Evolutionary conservation across 164 flowering plant species (phyloP).

Genomic region (Magnolia changhungtana): DNA sequence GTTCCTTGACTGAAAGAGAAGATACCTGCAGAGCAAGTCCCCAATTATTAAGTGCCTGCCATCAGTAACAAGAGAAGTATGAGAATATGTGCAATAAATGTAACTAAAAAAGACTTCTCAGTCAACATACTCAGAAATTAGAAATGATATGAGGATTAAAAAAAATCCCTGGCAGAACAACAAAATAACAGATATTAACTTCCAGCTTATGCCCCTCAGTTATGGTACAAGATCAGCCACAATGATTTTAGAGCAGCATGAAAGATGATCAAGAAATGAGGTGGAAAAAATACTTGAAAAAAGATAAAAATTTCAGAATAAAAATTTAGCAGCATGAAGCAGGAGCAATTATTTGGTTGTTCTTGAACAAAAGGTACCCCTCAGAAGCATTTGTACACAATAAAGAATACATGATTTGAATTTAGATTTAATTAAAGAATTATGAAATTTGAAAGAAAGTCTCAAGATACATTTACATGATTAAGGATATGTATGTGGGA

Average conservation of each 20-base stretch:
- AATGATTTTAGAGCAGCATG: background rate
- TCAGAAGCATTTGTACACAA: background rate
- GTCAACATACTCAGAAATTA: too few relatives aligned
- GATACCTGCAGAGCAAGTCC: conserved; percentile 96
- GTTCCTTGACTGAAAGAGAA: background rate
- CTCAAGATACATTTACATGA: too few relatives aligned
- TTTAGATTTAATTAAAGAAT: background rate
- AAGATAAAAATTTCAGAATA: background rate
- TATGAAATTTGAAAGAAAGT: too few relatives aligned
- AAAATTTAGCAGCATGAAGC: background rate
- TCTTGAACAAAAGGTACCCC: background rate
- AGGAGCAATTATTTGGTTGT: background rate
- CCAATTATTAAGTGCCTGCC: conserved; percentile 98
- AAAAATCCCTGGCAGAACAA: background rate
- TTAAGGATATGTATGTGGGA: too few relatives aligned
- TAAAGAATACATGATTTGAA: background rate
- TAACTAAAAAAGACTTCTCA: background rate
- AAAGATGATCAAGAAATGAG: background rate
- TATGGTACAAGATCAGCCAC: background rate
- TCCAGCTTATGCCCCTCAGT: background rate
- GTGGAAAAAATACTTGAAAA: background rate
- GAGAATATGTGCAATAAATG: background rate
- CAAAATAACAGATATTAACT: background rate
- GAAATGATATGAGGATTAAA: background rate
- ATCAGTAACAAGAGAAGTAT: conserved; percentile 8